These are phyloP conservation scores for Taphrina deformans DNA, from an alignment of 1,139 yeast genomes.

Conservation along the genomic window DNA sequence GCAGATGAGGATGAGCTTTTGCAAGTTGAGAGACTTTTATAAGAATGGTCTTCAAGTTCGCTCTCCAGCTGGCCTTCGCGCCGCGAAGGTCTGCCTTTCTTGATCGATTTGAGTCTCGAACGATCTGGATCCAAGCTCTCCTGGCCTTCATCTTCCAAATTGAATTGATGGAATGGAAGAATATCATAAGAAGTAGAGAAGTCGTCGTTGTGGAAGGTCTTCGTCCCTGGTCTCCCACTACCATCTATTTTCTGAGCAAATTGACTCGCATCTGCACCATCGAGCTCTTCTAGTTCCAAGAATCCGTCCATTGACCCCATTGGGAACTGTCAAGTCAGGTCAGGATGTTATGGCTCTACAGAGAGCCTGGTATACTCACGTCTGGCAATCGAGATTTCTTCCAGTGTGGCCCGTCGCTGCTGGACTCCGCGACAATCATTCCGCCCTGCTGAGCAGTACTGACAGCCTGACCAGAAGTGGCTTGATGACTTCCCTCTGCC, in stretches of 20 bases:
- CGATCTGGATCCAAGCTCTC: background rate
- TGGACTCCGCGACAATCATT: no score
- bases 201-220: background rate
- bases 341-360: background rate
- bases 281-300: conserved; percentile 89
- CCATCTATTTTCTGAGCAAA: background rate
- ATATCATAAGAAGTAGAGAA: background rate
- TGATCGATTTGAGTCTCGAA: background rate
- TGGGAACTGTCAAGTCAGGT: conserved; percentile 42
- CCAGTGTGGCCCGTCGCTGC: background rate
- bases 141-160: no score
- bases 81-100: background rate
- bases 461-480: no score
- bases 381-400: background rate
- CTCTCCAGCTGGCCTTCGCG: background rate
- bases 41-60: conserved; percentile 20
- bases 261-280: conserved; percentile 51
- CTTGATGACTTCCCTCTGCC: no score
- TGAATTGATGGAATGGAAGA: background rate
- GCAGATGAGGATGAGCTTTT: conserved; percentile 54
- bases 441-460: no score
- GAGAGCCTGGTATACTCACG: background rate
- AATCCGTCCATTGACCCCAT: conserved; percentile 82
- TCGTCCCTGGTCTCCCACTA: background rate
- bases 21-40: conserved; percentile 46